Percentiles rank a stretch among this genome's conserved stretches.
Evolutionary conservation across 106 monocot genomes (phyloP).

Genomic region (Platanthera zijinensis): DNA sequence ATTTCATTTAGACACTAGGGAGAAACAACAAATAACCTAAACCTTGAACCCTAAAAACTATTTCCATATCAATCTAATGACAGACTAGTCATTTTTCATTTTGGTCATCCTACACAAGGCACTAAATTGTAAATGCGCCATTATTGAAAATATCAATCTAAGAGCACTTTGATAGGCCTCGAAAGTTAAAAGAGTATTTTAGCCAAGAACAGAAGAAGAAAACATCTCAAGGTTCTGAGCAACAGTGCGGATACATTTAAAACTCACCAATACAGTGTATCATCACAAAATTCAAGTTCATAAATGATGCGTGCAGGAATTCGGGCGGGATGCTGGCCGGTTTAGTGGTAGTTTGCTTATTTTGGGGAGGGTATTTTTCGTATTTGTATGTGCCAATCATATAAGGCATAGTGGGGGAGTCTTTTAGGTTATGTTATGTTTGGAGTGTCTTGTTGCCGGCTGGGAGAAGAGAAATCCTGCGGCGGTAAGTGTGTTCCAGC

Average conservation of each 20-base stretch:
- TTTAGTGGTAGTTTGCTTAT: not conserved
- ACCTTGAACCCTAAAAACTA: no score
- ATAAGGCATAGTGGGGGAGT: no score
- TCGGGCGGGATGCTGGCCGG: no score
- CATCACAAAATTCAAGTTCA: no score
- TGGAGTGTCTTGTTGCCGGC: no score
- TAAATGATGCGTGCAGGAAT: no score
- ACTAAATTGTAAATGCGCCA: not conserved
- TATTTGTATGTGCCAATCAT: no score
- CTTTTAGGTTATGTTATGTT: no score
- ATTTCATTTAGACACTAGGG: not conserved
- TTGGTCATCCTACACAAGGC: not conserved
- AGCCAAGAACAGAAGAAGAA: not conserved
- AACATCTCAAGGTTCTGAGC: not conserved
- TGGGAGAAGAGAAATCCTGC: fast-evolving
- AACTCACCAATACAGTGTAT: not conserved
- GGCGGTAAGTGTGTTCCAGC: no score
- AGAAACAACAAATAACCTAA: not conserved
- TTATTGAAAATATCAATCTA: not conserved
- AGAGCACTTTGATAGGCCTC: not conserved
- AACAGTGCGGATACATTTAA: not conserved
- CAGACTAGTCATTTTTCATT: no score
- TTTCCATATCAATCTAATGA: no score
- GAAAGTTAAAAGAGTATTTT: not conserved
- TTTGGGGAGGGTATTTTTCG: no score